Base-by-base conservation (phyloP, 73 alveolate species). In the Paramecium bursaria region DNA sequence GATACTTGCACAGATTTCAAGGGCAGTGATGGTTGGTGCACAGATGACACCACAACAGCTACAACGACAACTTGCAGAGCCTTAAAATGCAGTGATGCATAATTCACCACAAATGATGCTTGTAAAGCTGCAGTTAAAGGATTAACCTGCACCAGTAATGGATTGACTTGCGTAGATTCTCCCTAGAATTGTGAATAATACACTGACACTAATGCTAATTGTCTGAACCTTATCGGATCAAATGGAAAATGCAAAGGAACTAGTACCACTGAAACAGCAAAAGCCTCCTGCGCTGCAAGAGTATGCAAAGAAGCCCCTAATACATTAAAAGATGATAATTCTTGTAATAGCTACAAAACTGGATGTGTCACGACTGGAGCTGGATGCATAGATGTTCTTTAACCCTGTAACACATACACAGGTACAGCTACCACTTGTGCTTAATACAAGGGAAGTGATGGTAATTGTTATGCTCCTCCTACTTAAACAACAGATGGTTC, bases 331-430 rank as follows among this genome's bases (percentile, higher is more conserved):
- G 44, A 53, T 3, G 82, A 67, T 67, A n/a, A 17, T 14, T 53
- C 33, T 13, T 67, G 82, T 13, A 46, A 17, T 7, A 44, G 19
- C 1, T 67, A 67, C 13, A 21, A 67, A 14, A 67, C 57, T 39
- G 82, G 60, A 3, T 67, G 82, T 39, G 82, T 67, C 14, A 39
- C 82, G 0, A 67, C 53, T 39, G 82, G 82, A 67, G 57, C 82
- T 0, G 82, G 82, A 67, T 67, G 82, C 44, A 57, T 57, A 6
- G 21, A 26, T 15, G 44, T 15, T 39, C 33, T 53, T 7, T 39
- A 2, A 11, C 44, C 57, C 5, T 67, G 82, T 67, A 7, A 53
- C 21, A 21, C 82, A 9, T 67, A 67, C 13, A 67, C 33, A 39
- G 82, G 82, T 30, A 27, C 51, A 13, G 33, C 33, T 27, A 57